phyloP scores from a whole-genome alignment of 768 basidiomycete genomes.

The Pleurotus platypus region DNA sequence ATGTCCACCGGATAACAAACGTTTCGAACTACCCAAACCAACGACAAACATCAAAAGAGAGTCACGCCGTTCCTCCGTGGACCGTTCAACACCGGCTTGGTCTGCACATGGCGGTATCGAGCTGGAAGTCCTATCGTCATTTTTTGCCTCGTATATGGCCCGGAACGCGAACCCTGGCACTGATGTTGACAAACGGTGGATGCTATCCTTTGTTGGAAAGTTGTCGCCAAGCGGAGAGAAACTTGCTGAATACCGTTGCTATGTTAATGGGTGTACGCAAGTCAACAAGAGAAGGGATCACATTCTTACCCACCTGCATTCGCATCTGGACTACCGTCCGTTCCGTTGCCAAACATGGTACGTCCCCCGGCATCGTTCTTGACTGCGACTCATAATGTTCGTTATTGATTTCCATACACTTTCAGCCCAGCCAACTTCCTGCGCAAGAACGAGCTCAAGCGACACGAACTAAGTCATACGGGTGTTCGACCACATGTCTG shows the following conservation, averaged over 20 bases:
- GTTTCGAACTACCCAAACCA: neutral
- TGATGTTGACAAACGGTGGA: slow-evolving; percentile 64
- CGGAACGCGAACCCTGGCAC: slow-evolving; percentile 42
- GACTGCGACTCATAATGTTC: neutral
- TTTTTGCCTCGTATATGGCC: slow-evolving; percentile 50
- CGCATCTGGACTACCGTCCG: slow-evolving; percentile 66
- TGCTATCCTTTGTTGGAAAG: slow-evolving; percentile 66
- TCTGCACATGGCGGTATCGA: slow-evolving; percentile 63
- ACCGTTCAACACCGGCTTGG: slow-evolving; percentile 51
- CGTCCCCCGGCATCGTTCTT: no score
- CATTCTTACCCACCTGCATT: slow-evolving; percentile 70
- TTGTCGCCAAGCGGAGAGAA: slow-evolving; percentile 55
- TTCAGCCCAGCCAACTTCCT: slow-evolving; percentile 58
- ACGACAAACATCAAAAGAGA: neutral
- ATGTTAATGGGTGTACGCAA: slow-evolving; percentile 62
- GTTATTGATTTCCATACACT: neutral
- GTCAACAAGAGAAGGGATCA: slow-evolving; percentile 72
- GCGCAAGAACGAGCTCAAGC: slow-evolving; percentile 76
- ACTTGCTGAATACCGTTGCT: slow-evolving; percentile 62
- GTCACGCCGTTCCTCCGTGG: slow-evolving; percentile 11
- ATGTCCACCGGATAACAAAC: no score
- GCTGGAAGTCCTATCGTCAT: slow-evolving; percentile 48
- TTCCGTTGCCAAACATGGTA: slow-evolving; percentile 43
- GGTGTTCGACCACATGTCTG: slow-evolving; percentile 59
- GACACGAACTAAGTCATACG: slow-evolving; percentile 65